phyloP scores from a whole-genome alignment of 2,329 filamentous ascomycete species.

The Neospermospora avenae region DNA sequence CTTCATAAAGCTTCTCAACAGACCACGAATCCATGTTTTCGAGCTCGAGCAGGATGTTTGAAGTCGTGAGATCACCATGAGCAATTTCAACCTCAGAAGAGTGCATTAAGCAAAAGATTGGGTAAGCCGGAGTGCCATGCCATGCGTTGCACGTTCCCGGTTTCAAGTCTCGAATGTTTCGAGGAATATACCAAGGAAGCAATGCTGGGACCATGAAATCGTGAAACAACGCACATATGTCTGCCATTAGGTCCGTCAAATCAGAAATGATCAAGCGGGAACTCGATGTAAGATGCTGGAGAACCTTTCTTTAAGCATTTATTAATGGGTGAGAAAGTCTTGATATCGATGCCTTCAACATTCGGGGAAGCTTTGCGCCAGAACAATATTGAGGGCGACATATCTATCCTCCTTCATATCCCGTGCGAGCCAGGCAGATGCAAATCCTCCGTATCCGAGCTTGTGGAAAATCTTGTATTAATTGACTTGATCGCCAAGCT shows the following conservation, averaged over 20 bases:
- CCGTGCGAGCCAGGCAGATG: constrained; percentile 45
- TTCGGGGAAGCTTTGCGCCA: constrained; percentile 7
- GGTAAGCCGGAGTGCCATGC: not conserved
- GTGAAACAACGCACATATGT: constrained; percentile 42
- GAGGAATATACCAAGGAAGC: not conserved
- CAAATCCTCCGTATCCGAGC: constrained; percentile 43
- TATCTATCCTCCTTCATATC: constrained; percentile 24
- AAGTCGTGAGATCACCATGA: constrained; percentile 10
- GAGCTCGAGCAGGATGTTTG: constrained; percentile 9
- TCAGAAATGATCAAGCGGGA: not conserved
- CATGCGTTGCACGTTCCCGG: not conserved
- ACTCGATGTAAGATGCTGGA: not conserved
- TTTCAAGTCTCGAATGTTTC: not conserved
- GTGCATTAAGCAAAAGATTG: not conserved
- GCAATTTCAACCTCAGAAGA: not conserved
- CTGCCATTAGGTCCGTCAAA: constrained; percentile 41
- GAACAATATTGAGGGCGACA: constrained; percentile 17
- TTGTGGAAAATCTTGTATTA: constrained; percentile 45
- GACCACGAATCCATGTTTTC: not conserved
- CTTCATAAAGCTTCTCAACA: not conserved
- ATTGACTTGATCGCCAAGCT: constrained; percentile 40
- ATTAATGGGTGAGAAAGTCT: not conserved
- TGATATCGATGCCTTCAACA: not conserved
- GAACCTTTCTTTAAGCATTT: not conserved
- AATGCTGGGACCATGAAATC: constrained; percentile 21